Evolutionary conservation across 2,329 filamentous ascomycete species (phyloP).

Genomic region (Aspergillus floridensis): DNA sequence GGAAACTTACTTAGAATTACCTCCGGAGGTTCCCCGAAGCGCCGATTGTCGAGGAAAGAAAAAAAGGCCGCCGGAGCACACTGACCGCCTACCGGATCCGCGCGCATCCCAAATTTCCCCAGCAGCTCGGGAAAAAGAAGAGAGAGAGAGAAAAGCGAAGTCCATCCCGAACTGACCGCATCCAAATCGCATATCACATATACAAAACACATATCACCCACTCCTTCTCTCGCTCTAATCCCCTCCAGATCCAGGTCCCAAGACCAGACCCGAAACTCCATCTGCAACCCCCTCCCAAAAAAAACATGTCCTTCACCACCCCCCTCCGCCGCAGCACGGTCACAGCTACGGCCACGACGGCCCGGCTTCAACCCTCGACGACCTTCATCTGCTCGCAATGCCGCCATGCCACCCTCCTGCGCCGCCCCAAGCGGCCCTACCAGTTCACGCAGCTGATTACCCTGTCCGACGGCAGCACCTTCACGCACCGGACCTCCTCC

Average conservation of each 20-base stretch:
- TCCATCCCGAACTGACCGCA: conserved; percentile 6
- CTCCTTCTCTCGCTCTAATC: background rate
- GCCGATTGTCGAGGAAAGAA: conserved; percentile 5
- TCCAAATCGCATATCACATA: conserved; percentile 9
- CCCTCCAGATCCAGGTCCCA: too few relatives aligned
- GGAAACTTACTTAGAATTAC: background rate
- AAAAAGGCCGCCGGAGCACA: conserved; percentile 11
- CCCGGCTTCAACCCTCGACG: conserved; percentile 25
- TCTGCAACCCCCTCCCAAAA: background rate
- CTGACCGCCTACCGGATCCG: conserved; percentile 33
- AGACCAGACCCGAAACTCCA: too few relatives aligned
- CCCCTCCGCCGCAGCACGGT: conserved; percentile 37
- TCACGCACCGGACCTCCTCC: conserved; percentile 51
- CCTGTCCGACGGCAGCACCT: conserved; percentile 86
- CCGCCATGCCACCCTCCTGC: conserved; percentile 80
- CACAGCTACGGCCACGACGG: conserved; percentile 31
- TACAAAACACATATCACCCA: background rate
- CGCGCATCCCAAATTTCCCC: conserved; percentile 26
- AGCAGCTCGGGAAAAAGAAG: conserved; percentile 26
- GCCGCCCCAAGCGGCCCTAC: conserved; percentile 87
- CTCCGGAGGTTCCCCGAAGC: background rate
- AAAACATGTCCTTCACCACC: conserved; percentile 36
- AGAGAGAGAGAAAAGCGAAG: conserved; percentile 15
- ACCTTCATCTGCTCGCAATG: conserved; percentile 58
- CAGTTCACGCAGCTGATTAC: conserved; percentile 96